phyloP scores from a whole-genome alignment of 2,329 filamentous ascomycete species.

The Penicillium decumbens region DNA sequence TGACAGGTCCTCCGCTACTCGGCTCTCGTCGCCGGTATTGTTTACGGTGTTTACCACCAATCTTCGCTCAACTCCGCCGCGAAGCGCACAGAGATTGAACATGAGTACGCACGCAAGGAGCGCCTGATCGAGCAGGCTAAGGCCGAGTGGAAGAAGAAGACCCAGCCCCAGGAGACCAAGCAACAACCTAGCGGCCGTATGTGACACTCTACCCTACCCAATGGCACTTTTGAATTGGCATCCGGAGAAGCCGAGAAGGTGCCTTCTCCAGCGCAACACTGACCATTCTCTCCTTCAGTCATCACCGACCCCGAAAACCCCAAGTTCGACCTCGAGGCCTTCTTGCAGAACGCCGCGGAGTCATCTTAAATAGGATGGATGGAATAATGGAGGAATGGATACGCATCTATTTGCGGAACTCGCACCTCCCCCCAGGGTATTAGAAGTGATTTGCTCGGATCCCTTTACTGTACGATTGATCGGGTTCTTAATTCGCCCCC shows the following conservation, averaged over 20 bases:
- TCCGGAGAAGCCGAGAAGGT: constrained; percentile 6
- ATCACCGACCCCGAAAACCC: constrained; percentile 74
- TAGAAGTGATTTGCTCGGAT: constrained; percentile 31
- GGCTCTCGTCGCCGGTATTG: constrained; percentile 81
- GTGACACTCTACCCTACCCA: constrained; percentile 12
- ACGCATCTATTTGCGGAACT: constrained; percentile 31
- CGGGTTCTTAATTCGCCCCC: constrained; percentile 36
- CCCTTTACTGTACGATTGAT: constrained; percentile 43
- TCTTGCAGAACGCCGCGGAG: constrained; percentile 59
- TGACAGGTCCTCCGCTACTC: constrained; percentile 91
- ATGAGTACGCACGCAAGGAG: constrained; percentile 87
- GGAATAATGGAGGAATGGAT: constrained; percentile 28
- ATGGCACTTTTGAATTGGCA: background rate
- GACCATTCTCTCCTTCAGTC: constrained; percentile 44
- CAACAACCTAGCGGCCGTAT: constrained; percentile 34
- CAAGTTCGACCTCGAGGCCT: constrained; percentile 90
- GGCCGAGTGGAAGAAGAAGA: constrained; percentile 81
- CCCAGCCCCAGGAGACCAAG: constrained; percentile 47
- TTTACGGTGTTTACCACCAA: constrained; percentile 97
- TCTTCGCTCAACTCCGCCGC: constrained; percentile 68
- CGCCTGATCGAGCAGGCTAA: constrained; percentile 89
- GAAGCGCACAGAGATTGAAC: constrained; percentile 65
- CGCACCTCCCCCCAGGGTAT: constrained; percentile 34
- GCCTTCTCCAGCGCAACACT: constrained; percentile 7
- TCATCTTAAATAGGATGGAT: constrained; percentile 27